phyloP scores from a whole-genome alignment of 768 basidiomycete species.

The Tulasnella sp. region DNA sequence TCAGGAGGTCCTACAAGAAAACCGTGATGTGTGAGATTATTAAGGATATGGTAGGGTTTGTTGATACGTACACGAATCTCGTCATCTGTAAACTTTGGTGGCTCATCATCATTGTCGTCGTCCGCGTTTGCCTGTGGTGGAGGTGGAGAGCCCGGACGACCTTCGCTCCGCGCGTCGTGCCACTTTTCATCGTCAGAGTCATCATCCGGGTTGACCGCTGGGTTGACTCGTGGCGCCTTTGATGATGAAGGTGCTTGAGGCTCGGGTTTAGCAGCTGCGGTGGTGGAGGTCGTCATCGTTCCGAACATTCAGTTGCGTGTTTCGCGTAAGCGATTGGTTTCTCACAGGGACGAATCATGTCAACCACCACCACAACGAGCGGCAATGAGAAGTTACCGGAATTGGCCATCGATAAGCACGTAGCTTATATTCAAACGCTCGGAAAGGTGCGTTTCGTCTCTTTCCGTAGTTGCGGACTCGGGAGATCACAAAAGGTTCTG shows the following conservation, averaged over 20 bases:
- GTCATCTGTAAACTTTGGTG: slow-evolving; percentile 12
- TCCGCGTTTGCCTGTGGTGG: background rate
- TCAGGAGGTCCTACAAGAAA: slow-evolving; percentile 37
- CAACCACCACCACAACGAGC: background rate
- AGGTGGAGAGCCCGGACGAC: background rate
- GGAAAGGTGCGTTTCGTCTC: slow-evolving; percentile 31
- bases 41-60: background rate
- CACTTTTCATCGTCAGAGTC: slow-evolving; percentile 10
- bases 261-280: background rate
- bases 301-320: background rate
- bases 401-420: slow-evolving; percentile 16
- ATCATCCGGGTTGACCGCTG: background rate
- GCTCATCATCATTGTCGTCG: background rate
- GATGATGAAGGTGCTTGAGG: background rate
- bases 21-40: background rate
- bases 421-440: slow-evolving; percentile 20
- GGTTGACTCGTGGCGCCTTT: background rate
- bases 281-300: slow-evolving; percentile 1
- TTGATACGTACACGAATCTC: slow-evolving; percentile 1
- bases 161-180: background rate
- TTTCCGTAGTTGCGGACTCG: background rate
- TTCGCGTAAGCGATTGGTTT: background rate
- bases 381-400: background rate
- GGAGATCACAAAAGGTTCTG: background rate
- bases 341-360: background rate